A percentile compares a stretch with the other conserved stretches of the same genome.
Evolutionary conservation across 1,139 yeast species (phyloP).

Genomic region (Sporopachydermia cereana): DNA sequence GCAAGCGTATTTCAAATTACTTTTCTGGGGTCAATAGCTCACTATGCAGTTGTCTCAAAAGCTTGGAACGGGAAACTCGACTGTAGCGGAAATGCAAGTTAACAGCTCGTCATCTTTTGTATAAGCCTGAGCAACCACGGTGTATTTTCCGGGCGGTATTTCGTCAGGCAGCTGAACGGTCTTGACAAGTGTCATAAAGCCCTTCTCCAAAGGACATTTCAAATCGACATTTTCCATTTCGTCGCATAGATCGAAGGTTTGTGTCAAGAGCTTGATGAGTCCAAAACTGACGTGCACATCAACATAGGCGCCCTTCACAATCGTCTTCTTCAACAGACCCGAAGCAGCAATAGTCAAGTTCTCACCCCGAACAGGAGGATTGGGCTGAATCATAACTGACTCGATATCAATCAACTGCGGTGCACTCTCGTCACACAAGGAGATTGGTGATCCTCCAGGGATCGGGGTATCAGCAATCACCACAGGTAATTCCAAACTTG

Average conservation of each 20-base stretch:
- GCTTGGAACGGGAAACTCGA: conserved; percentile 28
- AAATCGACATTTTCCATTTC: conserved; percentile 53
- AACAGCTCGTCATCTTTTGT: conserved; percentile 57
- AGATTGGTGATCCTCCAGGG: conserved; percentile 84
- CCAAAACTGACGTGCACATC: conserved; percentile 74
- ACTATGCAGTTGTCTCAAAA: too few species aligned
- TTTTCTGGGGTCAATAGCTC: too few species aligned
- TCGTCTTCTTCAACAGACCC: conserved; percentile 44
- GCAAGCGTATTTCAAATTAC: too few species aligned
- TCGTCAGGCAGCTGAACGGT: conserved; percentile 61
- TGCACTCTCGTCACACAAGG: conserved; percentile 55
- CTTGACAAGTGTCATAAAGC: conserved; percentile 45
- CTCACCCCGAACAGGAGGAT: conserved; percentile 77
- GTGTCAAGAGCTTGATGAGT: conserved; percentile 59
- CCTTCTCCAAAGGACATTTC: conserved; percentile 51
- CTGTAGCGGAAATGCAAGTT: conserved; percentile 61
- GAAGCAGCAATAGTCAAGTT: conserved; percentile 68
- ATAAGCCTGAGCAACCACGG: conserved; percentile 63
- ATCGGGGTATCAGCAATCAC: conserved; percentile 38
- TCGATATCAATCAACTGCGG: conserved; percentile 54
- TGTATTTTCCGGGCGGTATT: conserved; percentile 74
- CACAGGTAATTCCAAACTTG: neutral
- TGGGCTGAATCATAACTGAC: conserved; percentile 55
- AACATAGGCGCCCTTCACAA: conserved; percentile 70
- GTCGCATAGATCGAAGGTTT: conserved; percentile 68